Evolutionary conservation across 805 yeast species (phyloP).

Genomic region (Ogataea pilisensis): DNA sequence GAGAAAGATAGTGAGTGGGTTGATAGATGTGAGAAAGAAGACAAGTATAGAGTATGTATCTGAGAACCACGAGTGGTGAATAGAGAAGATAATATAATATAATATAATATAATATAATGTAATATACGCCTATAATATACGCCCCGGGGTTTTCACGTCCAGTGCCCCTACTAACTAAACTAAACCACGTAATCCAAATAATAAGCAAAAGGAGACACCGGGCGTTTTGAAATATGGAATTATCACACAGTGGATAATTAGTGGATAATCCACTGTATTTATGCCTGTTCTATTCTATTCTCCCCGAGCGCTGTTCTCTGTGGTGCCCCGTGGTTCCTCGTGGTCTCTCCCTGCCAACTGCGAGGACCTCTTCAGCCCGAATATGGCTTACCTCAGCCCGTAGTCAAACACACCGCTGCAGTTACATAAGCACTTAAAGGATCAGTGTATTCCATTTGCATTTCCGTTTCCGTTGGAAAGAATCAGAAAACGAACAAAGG

Average conservation of each 20-base stretch:
- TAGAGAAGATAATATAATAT: no score
- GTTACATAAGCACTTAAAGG: neutral
- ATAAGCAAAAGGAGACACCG: no score
- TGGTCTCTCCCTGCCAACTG: neutral
- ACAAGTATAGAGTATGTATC: slow-evolving; percentile 2
- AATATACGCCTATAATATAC: no score
- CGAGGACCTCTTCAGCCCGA: slow-evolving; percentile 1
- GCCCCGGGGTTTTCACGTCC: no score
- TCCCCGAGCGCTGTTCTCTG: neutral
- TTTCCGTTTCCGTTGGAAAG: neutral
- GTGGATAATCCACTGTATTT: no score
- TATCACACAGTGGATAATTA: no score
- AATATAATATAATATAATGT: no score
- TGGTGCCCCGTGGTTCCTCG: neutral
- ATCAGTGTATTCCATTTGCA: neutral
- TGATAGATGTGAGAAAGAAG: slow-evolving; percentile 1
- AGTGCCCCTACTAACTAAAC: no score
- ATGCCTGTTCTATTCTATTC: no score
- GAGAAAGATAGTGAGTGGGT: slow-evolving; percentile 1
- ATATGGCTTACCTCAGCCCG: neutral
- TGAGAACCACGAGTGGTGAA: slow-evolving; percentile 14
- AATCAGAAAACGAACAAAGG: neutral
- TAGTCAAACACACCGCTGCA: neutral
- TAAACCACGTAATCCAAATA: no score
- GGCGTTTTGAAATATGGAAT: no score